phyloP scores from a whole-genome alignment of 2,329 filamentous ascomycete species.

The Seiridium unicorne region DNA sequence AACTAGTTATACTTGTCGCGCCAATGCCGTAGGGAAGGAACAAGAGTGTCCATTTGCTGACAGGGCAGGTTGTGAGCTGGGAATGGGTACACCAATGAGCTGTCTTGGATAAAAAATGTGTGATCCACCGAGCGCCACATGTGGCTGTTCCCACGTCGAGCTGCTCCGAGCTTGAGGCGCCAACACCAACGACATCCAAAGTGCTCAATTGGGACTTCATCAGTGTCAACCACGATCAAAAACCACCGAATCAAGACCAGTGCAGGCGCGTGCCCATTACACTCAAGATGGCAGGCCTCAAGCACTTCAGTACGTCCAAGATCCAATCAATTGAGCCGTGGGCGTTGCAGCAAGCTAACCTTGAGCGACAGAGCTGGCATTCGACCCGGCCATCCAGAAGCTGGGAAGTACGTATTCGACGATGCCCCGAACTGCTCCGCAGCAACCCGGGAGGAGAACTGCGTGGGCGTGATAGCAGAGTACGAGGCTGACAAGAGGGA shows the following conservation, averaged over 20 bases:
- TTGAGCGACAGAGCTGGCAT: slow-evolving; percentile 35
- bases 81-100: not conserved
- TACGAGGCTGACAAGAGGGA: slow-evolving; percentile 5
- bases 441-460: not conserved
- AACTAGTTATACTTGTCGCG: too few species aligned
- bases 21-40: too few species aligned
- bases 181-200: slow-evolving; percentile 6
- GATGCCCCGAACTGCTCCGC: not conserved
- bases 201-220: not conserved
- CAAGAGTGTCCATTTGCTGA: too few species aligned
- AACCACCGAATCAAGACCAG: slow-evolving; percentile 10
- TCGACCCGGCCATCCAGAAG: slow-evolving; percentile 48
- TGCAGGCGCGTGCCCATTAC: slow-evolving; percentile 16
- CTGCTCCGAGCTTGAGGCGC: not conserved
- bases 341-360: slow-evolving; percentile 23
- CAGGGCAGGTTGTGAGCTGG: too few species aligned
- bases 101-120: not conserved
- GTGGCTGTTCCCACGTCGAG: not conserved
- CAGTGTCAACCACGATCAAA: slow-evolving; percentile 6
- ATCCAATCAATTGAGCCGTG: slow-evolving; percentile 8
- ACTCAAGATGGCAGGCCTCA: slow-evolving; percentile 40
- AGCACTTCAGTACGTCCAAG: slow-evolving; percentile 39
- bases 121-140: not conserved
- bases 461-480: not conserved
- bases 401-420: slow-evolving; percentile 38